Evolutionary conservation across 352 stramenopile species (phyloP).

Genomic region (Globisporangium apiculatum): DNA sequence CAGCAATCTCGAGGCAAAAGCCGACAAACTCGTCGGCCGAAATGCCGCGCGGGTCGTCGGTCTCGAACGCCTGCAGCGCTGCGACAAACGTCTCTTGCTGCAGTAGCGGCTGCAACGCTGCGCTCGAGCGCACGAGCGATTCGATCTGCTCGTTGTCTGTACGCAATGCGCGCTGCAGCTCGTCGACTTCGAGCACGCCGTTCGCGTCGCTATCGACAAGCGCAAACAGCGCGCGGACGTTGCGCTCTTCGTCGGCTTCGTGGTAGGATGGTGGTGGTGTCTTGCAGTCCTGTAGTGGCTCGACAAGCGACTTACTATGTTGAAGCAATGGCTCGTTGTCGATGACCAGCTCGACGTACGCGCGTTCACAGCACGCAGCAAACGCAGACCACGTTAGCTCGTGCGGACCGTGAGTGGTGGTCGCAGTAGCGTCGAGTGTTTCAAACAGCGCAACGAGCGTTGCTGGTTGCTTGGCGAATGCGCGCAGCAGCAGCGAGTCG

Average conservation of each 20-base stretch:
- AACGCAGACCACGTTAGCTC: slow-evolving; percentile 58
- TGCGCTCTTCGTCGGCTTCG: slow-evolving; percentile 31
- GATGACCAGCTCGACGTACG: slow-evolving; percentile 37
- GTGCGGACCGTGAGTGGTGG: slow-evolving; percentile 19
- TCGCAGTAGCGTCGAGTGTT: neutral
- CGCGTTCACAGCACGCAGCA: slow-evolving; percentile 30
- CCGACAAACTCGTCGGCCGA: slow-evolving; percentile 63
- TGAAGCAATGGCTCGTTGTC: slow-evolving; percentile 16
- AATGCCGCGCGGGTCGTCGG: slow-evolving; percentile 49
- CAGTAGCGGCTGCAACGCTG: slow-evolving; percentile 48
- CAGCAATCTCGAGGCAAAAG: slow-evolving; percentile 65
- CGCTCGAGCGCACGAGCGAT: slow-evolving; percentile 32
- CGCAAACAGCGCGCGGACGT: slow-evolving; percentile 45
- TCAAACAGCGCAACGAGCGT: slow-evolving; percentile 24
- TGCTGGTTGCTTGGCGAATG: slow-evolving; percentile 50
- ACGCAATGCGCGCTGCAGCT: slow-evolving; percentile 43
- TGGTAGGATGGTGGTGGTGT: slow-evolving; percentile 2
- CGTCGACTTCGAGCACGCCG: slow-evolving; percentile 50
- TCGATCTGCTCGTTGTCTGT: slow-evolving; percentile 18
- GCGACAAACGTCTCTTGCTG: slow-evolving; percentile 53
- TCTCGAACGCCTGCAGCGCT: slow-evolving; percentile 55
- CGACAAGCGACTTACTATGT: neutral
- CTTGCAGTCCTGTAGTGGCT: neutral
- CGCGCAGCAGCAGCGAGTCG: slow-evolving; percentile 33
- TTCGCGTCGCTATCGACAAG: slow-evolving; percentile 54